Percentiles rank a stretch among this genome's conserved stretches.
Evolutionary conservation across 192 early-diverging fungal genomes (phyloP).

Genomic region (Linnemannia zychae): DNA sequence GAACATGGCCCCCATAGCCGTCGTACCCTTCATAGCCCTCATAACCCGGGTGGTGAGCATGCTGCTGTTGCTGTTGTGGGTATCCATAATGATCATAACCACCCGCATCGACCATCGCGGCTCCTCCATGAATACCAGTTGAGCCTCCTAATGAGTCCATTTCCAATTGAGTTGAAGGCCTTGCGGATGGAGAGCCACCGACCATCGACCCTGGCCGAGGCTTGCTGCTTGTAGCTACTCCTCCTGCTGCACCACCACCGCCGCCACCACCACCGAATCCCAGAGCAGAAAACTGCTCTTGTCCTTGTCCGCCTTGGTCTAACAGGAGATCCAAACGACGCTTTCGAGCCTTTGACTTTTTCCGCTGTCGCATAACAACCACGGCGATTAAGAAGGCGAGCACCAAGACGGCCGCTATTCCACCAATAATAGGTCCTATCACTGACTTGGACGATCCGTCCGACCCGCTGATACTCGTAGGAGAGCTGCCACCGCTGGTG

Average conservation of each 20-base stretch:
- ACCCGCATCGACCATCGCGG: neutral
- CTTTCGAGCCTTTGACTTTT: conserved; percentile 35
- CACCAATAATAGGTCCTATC: conserved; percentile 29
- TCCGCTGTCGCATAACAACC: conserved; percentile 37
- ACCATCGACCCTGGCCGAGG: neutral
- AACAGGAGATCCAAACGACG: conserved; percentile 33
- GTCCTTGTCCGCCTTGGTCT: conserved; percentile 9
- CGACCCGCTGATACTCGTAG: neutral
- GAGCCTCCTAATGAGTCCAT: conserved; percentile 18
- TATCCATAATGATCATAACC: conserved; percentile 8
- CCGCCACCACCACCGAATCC: conserved; percentile 1
- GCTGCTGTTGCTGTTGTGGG: conserved; percentile 9
- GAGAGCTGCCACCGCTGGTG: neutral
- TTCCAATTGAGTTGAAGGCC: conserved; percentile 17
- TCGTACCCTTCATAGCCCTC: conserved; percentile 8
- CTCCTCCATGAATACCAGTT: neutral
- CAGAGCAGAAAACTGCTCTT: neutral
- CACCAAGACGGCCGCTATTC: conserved; percentile 31
- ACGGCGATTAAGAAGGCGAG: conserved; percentile 38
- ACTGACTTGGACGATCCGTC: neutral
- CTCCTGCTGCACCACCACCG: neutral
- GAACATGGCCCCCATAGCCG: neutral
- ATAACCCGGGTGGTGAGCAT: conserved; percentile 9
- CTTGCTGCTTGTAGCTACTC: neutral
- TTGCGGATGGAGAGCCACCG: neutral